These are phyloP conservation scores for Salvia hispanica DNA, from an alignment of 257 asterid species.

Conservation along the genomic window DNA sequence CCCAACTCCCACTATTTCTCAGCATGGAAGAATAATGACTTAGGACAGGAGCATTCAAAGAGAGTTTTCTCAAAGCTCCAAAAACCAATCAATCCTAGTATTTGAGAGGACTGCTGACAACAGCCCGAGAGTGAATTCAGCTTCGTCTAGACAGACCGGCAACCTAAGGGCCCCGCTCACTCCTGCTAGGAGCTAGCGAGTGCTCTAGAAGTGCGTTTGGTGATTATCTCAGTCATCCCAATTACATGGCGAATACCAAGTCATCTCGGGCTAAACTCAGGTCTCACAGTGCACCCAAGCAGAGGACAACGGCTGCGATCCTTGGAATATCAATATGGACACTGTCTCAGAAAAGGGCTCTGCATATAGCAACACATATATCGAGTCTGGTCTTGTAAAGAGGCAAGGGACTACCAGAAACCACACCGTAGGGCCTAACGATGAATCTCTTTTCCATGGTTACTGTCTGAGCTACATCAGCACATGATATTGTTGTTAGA, in stretches of 20 bases:
- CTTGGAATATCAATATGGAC: too few relatives aligned
- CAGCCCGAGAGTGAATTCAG: constrained; percentile 57
- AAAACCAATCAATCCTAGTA: constrained; percentile 58
- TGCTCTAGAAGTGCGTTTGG: constrained; percentile 60
- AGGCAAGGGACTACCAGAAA: too few relatives aligned
- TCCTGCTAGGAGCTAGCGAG: constrained; percentile 59
- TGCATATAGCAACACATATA: too few relatives aligned
- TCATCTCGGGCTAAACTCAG: constrained; percentile 76
- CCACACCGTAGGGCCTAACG: too few relatives aligned
- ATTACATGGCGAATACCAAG: constrained; percentile 78
- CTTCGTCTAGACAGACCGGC: constrained; percentile 51
- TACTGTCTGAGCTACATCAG: too few relatives aligned
- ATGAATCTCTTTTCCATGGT: too few relatives aligned
- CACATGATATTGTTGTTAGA: too few relatives aligned
- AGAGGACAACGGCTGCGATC: constrained; percentile 39
- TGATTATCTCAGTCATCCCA: constrained; percentile 60
- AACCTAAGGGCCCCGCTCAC: constrained; percentile 50
- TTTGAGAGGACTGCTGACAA: constrained; percentile 51
- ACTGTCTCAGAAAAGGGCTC: too few relatives aligned
- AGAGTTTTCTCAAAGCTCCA: constrained; percentile 45
- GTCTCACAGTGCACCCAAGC: constrained; percentile 88
- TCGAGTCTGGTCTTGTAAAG: too few relatives aligned
- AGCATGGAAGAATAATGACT: constrained; percentile 57
- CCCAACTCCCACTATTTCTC: constrained; percentile 45
- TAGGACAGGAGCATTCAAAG: constrained; percentile 41